phyloP scores from a whole-genome alignment of 2,329 filamentous ascomycete genomes.

The Trichoderma sp. region DNA sequence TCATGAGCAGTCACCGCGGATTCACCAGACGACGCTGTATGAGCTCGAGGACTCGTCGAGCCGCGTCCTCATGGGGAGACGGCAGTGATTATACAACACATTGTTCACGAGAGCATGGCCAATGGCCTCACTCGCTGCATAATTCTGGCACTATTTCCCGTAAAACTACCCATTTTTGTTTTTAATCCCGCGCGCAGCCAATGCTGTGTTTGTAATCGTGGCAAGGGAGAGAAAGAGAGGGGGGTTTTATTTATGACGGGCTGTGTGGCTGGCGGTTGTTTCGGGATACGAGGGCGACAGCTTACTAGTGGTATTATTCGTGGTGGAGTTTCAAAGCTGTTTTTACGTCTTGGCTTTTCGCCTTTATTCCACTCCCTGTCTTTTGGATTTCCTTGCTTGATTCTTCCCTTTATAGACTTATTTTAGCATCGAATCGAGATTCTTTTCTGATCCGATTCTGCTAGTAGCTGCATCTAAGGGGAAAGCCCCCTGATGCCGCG shows the following conservation, averaged over 20 bases:
- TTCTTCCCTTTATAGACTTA: not conserved
- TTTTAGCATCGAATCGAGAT: not conserved
- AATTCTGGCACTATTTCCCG: not conserved
- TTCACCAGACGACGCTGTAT: slow-evolving; percentile 10
- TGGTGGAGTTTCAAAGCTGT: not conserved
- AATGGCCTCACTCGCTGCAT: not conserved
- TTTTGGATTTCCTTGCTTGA: not conserved
- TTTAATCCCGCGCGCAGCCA: not conserved
- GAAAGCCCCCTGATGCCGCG: not conserved
- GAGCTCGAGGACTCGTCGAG: slow-evolving; percentile 24
- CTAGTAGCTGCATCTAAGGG: not conserved
- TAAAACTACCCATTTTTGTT: not conserved
- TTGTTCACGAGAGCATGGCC: not conserved
- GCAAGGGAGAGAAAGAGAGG: not conserved
- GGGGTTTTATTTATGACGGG: not conserved
- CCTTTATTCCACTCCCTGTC: not conserved
- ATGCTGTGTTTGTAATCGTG: not conserved
- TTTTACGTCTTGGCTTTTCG: not conserved
- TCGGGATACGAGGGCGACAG: slow-evolving; percentile 20
- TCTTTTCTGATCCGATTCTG: not conserved
- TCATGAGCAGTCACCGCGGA: not conserved
- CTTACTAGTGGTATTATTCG: not conserved
- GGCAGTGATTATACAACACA: not conserved
- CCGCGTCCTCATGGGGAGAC: not conserved
- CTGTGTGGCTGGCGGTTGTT: slow-evolving; percentile 20